Evolutionary conservation across 495 filamentous ascomycete genomes (phyloP).

Genomic region (Xylaria bambusicola): DNA sequence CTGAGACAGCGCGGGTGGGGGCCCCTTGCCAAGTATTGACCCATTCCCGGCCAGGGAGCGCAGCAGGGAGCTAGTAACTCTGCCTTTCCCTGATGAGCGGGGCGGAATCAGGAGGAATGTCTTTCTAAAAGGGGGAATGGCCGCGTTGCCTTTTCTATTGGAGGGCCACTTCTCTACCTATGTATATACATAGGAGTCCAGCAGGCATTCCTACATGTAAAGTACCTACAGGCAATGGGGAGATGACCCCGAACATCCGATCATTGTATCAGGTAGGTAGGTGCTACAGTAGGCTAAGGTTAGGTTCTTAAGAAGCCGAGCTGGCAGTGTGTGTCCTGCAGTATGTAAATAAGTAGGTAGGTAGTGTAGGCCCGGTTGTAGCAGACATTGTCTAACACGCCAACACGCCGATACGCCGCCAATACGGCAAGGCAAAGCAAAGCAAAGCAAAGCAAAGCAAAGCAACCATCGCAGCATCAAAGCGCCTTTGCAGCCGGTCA

Average conservation of each 20-base stretch:
- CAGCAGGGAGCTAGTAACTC: no score
- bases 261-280: no score
- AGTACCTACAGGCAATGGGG: neutral
- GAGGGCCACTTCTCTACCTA: neutral
- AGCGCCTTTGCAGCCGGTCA: no score
- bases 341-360: no score
- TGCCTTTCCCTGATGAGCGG: neutral
- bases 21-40: neutral
- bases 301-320: no score
- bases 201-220: no score
- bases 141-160: slow-evolving; percentile 8
- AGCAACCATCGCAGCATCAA: neutral
- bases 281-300: no score
- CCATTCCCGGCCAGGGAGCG: no score
- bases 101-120: slow-evolving; percentile 4
- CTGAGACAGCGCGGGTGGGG: slow-evolving; percentile 3
- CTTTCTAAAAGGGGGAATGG: neutral
- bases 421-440: neutral
- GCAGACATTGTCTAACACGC: neutral
- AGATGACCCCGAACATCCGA: slow-evolving; percentile 11
- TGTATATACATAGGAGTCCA: no score
- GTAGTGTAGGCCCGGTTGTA: neutral
- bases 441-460: no score
- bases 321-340: no score
- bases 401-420: neutral